Base-by-base conservation (phyloP, 2,329 filamentous ascomycete species). In the Scedosporium aurantiacum region DNA sequence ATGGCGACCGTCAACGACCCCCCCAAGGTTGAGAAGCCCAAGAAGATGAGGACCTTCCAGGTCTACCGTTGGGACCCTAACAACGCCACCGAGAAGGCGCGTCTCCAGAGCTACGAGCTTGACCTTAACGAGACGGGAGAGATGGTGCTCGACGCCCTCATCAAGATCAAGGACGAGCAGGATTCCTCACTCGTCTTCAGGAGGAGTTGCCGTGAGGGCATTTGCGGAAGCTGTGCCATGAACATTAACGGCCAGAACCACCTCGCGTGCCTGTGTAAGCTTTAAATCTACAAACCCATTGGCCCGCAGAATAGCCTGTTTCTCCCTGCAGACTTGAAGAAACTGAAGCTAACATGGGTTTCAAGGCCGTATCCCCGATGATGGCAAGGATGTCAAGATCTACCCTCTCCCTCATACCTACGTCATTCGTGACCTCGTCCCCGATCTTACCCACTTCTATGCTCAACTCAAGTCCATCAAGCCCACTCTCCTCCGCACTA, bases 381-480 rank as follows among this genome's bases (percentile, higher is more conserved):
- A 97, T 69, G 77, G 78, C 68, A 82, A 88, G 71, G 90, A 97
- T 70, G 85, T 89, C 71, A 93, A 96, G 80, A 92, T 99, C 76
- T 99, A 99, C 81, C 94, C 94, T 64, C 84, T 99, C 68, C 94
- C 94, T 70, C 94, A 99, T 80, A 97, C 92, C 76, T 99, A 97
- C 78, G 90, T 99, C 68, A 92, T 99, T 79, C 99, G 97, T 85
- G 94, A 99, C 75, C 86, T 99, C 65, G 94, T 99, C 40, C 93
- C 94, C 63, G 94, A 99, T 74, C 81, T 99, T 79, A 99, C 94
- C 65, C 89, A 94, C 72, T 97, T 99, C 81, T 99, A 99, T 86
- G 97, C 97, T 84, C 94, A 99, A 82, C 99, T 99, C 85, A 96
- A 97, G 79, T 97, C 92, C 16, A 97, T 99, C 79, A 96, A 97